phyloP scores from a whole-genome alignment of 78 protist species.

The Dictyostelium discoideum region DNA sequence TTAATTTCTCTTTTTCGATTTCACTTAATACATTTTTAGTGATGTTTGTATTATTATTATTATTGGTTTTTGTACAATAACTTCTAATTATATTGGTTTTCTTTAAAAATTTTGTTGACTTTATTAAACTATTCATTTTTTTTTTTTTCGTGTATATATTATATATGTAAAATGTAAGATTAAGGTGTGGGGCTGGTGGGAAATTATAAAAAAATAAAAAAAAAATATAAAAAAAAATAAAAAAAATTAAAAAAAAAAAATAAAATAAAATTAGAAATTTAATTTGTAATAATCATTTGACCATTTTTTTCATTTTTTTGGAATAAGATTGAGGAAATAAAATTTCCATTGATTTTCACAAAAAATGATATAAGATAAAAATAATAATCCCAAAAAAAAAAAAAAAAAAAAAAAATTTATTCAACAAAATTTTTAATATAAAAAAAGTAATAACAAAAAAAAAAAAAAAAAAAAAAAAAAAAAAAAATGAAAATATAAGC shows the following conservation, averaged over 20 bases:
- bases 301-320: no score
- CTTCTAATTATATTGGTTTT: background rate
- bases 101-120: background rate
- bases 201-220: background rate
- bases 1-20: slow-evolving; percentile 11
- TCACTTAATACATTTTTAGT: background rate
- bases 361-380: background rate
- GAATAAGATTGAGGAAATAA: background rate
- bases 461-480: no score
- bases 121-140: background rate
- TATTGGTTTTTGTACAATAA: background rate
- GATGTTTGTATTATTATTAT: background rate
- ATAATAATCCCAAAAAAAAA: background rate
- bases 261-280: background rate
- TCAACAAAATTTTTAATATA: no score
- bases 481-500: background rate
- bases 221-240: background rate
- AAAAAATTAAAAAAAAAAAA: background rate
- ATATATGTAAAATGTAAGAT: background rate
- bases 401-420: no score
- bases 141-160: background rate
- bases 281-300: background rate
- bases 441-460: no score
- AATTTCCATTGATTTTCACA: background rate
- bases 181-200: background rate